Evolutionary conservation across 805 yeast genomes (phyloP), one percentile per base, ranked within the genome.

Genomic region (Yamadazyma takamatsuzukensis): DNA sequence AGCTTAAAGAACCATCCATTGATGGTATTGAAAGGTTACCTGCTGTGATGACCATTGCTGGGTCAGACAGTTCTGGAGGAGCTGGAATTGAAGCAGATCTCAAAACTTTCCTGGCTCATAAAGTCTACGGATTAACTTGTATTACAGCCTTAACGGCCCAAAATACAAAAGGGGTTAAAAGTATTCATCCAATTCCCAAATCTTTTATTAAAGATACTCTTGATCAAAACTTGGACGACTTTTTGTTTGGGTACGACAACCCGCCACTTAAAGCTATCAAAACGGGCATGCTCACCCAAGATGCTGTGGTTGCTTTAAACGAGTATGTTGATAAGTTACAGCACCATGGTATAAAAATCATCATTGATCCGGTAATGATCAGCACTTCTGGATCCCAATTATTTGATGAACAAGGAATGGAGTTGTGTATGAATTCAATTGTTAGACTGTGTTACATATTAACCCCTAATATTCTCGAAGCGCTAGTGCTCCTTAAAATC

Each of bases 61-160:
- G 95, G 0, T 80, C 90, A 0, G 96, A 86, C 52, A 74, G 80
- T 27, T 80, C 90, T 8, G 96, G 95, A 2, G 95, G 95, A 3
- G 95, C 96, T 2, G 96, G 96, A 3, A 78, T 86, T 30, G 95
- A 86, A 54, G 95, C 95, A 1, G 96, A 86, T 52, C 52, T 86
- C 23, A 87, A 87, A 58, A 78, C 95, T 0, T 72, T 86, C 34
- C 68, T 83, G 3, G 83, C 83, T 1, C 84, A 82, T 47, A 74
- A 76, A 11, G 86, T 86, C 31, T 83, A 79, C 48, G 95, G 84
- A 0, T 58, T 80, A 54, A 82, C 89, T 0, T 81, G 88, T 47
- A 77, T 84, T 27, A 74, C 88, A 6, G 89, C 88, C 2, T 56
- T 87, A 37, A 86, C 95, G 0, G 83, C 88, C 5, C 95, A 87